Conservation (phyloP, 495 filamentous ascomycete genomes). For the Trichocladium uniseriatum region DNA sequence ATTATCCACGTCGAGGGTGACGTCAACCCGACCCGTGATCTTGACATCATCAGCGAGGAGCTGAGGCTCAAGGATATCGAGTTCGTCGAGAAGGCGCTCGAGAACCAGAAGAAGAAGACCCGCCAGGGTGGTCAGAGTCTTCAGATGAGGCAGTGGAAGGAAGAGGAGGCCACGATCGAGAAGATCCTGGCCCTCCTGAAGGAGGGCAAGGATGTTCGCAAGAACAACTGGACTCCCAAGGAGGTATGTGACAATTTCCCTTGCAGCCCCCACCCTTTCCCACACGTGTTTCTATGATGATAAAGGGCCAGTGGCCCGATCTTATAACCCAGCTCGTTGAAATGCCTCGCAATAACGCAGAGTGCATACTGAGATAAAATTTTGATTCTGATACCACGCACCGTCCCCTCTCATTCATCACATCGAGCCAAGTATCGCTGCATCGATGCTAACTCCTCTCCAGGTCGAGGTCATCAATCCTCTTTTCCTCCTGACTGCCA, state of each 20-base stretch:
- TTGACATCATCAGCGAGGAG: conserved; percentile 95
- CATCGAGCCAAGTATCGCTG: conserved; percentile 21
- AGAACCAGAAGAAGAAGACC: conserved; percentile 85
- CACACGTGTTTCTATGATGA: conserved; percentile 66
- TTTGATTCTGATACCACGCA: conserved; percentile 35
- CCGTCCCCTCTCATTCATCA: conserved; percentile 26
- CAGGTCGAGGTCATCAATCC: conserved; percentile 98
- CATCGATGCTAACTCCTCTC: conserved; percentile 22
- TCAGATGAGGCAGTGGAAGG: conserved; percentile 95
- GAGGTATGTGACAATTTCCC: conserved; percentile 60
- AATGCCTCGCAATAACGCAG: conserved; percentile 58
- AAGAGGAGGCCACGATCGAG: conserved; percentile 87
- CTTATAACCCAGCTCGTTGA: conserved; percentile 99
- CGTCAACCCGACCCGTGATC: conserved; percentile 86
- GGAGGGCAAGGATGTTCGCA: conserved; percentile 83
- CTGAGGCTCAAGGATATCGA: conserved; percentile 97
- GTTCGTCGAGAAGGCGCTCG: conserved; percentile 91
- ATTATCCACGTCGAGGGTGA: conserved; percentile 99
- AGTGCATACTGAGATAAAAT: conserved; percentile 76
- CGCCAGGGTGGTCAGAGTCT: conserved; percentile 87
- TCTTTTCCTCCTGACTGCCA: conserved; percentile 87
- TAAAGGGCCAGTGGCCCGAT: conserved; percentile 91
- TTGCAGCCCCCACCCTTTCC: not conserved
- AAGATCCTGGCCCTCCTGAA: conserved; percentile 75
- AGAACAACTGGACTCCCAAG: conserved; percentile 82